phyloP scores from a whole-genome alignment of 768 basidiomycete species.

The Pleurotus citrinopileatus region DNA sequence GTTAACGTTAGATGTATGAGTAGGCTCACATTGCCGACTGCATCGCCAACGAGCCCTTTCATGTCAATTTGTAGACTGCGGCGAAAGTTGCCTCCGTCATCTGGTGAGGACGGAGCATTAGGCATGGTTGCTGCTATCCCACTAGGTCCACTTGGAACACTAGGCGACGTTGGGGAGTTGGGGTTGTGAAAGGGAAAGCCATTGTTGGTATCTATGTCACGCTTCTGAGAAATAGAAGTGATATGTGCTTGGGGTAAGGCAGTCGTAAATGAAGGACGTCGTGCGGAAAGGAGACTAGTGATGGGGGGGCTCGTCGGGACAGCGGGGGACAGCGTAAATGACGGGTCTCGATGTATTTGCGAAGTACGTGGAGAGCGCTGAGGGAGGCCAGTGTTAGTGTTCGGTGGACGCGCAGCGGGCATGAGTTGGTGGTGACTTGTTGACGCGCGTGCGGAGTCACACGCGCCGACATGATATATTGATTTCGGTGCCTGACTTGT shows the following conservation, averaged over 20 bases:
- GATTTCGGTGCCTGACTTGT: too few relatives aligned
- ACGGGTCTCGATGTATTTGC: constrained; percentile 5
- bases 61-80: constrained; percentile 72
- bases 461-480: too few relatives aligned
- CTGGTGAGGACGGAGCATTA: constrained; percentile 26
- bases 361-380: neutral
- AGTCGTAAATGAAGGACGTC: constrained; percentile 1
- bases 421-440: too few relatives aligned
- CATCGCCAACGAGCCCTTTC: constrained; percentile 76
- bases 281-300: constrained; percentile 4
- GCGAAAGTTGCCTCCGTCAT: constrained; percentile 60
- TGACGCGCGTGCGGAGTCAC: too few relatives aligned
- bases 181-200: neutral
- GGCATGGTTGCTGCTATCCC: constrained; percentile 8
- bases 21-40: constrained; percentile 73
- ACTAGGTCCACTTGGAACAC: neutral
- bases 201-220: neutral
- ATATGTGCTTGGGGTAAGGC: neutral
- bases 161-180: neutral
- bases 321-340: constrained; percentile 1
- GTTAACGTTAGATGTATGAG: neutral
- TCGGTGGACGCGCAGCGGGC: too few relatives aligned
- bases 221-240: neutral
- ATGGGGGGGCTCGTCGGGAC: constrained; percentile 1
- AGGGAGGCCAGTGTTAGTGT: too few relatives aligned